A percentile compares a stretch with the other conserved stretches of the same genome.
These are phyloP conservation scores for Lactarius sp. DNA, from an alignment of 768 basidiomycete species.

Conservation along the genomic window DNA sequence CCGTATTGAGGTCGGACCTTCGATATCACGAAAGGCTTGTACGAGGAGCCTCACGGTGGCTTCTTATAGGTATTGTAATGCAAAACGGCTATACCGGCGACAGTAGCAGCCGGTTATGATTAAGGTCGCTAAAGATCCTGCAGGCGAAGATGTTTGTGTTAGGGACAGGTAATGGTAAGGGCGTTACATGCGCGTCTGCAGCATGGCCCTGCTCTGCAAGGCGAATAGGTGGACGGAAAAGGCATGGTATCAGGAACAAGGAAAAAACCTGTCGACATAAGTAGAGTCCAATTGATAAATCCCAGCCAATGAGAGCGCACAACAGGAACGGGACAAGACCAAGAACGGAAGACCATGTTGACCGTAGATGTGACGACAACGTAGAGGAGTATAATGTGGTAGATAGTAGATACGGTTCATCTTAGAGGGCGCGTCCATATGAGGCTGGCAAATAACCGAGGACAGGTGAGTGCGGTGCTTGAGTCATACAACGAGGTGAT, in stretches of 20 bases:
- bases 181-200: neutral
- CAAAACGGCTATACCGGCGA: neutral
- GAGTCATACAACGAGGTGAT: conserved; percentile 3
- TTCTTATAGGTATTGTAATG: neutral
- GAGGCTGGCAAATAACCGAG: neutral
- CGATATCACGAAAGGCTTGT: neutral
- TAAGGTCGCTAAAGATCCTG: neutral
- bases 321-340: neutral
- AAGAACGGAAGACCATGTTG: neutral
- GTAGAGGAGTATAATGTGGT: neutral
- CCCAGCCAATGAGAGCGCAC: neutral
- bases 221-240: neutral
- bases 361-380: neutral
- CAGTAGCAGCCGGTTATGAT: neutral
- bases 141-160: neutral
- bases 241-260: neutral
- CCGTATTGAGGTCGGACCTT: neutral
- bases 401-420: neutral
- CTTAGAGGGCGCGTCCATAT: neutral
- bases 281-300: neutral
- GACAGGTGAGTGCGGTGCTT: neutral
- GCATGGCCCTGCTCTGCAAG: neutral
- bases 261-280: neutral
- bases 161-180: neutral
- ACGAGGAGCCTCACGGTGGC: neutral